phyloP scores from a whole-genome alignment of 805 yeast genomes.

The Candida maesae region DNA sequence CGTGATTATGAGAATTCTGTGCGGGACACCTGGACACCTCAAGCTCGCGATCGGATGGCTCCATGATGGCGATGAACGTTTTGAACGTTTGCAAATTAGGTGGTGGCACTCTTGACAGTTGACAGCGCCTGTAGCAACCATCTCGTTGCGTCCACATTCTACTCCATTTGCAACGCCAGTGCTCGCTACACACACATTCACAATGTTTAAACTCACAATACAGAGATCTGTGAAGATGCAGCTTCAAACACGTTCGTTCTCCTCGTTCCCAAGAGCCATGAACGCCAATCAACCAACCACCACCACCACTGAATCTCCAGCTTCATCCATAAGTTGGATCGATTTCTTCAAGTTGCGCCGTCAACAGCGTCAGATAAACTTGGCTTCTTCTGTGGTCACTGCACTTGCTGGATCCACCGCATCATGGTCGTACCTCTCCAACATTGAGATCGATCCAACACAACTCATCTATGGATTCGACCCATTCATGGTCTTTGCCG shows the following conservation, averaged over 20 bases:
- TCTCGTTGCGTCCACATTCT: too few species aligned
- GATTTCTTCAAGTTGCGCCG: constrained; percentile 75
- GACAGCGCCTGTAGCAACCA: too few species aligned
- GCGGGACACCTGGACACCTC: too few species aligned
- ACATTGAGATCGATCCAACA: constrained; percentile 83
- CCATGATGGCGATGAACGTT: too few species aligned
- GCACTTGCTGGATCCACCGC: constrained; percentile 60
- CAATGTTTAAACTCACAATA: constrained; percentile 10
- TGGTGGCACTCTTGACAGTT: too few species aligned
- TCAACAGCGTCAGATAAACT: constrained; percentile 66
- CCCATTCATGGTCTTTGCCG: constrained; percentile 76
- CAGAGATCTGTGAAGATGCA: constrained; percentile 15
- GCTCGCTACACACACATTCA: background rate
- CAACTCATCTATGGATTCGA: constrained; percentile 85
- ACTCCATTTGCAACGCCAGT: too few species aligned
- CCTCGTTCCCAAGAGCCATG: constrained; percentile 2
- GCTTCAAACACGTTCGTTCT: constrained; percentile 13
- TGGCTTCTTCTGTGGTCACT: constrained; percentile 63
- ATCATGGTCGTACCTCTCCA: constrained; percentile 76
- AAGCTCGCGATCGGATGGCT: too few species aligned
- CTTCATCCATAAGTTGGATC: constrained; percentile 56
- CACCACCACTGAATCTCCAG: background rate
- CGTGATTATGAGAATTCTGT: too few species aligned
- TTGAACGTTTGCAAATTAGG: too few species aligned
- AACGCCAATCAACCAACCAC: constrained; percentile 1